Evolutionary conservation across 192 early-diverging fungal species (phyloP).

Genomic region (Mortierella antarctica): DNA sequence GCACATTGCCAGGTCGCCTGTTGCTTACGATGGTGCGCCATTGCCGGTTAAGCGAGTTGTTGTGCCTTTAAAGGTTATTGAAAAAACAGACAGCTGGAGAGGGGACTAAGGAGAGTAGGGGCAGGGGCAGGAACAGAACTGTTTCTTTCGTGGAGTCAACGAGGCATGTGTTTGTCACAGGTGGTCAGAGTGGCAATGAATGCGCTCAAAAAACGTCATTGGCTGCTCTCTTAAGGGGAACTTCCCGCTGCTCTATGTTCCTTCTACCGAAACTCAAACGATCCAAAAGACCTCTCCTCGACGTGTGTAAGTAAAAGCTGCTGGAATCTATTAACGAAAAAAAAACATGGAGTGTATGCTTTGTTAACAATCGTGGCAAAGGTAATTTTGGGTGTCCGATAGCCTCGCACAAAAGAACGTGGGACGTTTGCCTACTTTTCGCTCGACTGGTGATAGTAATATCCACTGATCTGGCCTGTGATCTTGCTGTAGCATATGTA

Average conservation of each 20-base stretch:
- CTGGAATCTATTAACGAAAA: conserved; percentile 54
- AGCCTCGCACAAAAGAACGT: too few species aligned
- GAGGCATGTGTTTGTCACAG: too few species aligned
- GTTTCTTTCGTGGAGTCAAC: too few species aligned
- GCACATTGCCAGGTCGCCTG: neutral
- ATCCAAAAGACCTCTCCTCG: conserved; percentile 54
- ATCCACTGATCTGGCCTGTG: conserved; percentile 69
- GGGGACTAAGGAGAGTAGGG: too few species aligned
- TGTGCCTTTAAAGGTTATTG: neutral
- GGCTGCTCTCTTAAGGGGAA: too few species aligned
- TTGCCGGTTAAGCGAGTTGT: neutral
- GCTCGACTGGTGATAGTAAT: conserved; percentile 70
- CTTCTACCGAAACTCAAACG: conserved; percentile 61
- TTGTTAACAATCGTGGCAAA: neutral
- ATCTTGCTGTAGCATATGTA: conserved; percentile 79
- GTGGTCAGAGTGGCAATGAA: too few species aligned
- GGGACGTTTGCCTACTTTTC: conserved; percentile 57
- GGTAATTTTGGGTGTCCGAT: too few species aligned
- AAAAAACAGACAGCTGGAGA: too few species aligned
- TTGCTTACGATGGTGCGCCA: conserved; percentile 45
- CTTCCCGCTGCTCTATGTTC: neutral
- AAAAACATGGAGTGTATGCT: neutral
- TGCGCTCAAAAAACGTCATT: too few species aligned
- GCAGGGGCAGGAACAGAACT: too few species aligned
- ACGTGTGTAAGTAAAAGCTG: conserved; percentile 56